Evolutionary conservation across 805 yeast species (phyloP), one percentile per base, ranked within the genome.

Genomic region (Scheffersomyces amazonensis): DNA sequence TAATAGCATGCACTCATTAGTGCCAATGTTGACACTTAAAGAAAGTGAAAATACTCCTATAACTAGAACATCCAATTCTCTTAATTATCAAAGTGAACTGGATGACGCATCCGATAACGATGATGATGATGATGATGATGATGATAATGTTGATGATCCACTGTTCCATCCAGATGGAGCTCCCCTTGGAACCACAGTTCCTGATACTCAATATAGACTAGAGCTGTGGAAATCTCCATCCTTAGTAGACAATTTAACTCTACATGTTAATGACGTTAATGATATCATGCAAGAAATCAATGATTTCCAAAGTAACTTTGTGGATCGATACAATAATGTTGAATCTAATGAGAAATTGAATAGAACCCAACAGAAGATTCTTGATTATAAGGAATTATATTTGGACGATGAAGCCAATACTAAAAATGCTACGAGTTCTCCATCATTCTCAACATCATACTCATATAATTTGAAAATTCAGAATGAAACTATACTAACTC

Each of bases 401-500:
- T n/a, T 23, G 2, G 28, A 20, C 17, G 42, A 20, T 33, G 39
- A 41, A 27, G 4, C 11, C 7, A 20, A 7, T 20, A 20, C 22
- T 20, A 7, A 6, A 6, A 20, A 20, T 20, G 25, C 19, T 32
- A 16, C 37, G 5, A 39, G 33, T 18, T 12, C 29, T 4, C 23
- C 38, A 16, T 22, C 31, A 19, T 6, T 12, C 18, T 23, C 22
- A 4, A 22, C 23, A 19, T 15, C 28, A 9, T 32, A 32, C 20
- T 40, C 49, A 11, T 55, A 59, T 40, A 45, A 50, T 18, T 50
- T 54, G 32, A 60, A 53, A 34, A 65, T 64, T 18, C 71, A 65
- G 39, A 58, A 67, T 44, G 72, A 68, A 41, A 57, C 61, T 2
- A 48, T 68, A 4, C 40, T 50, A 30, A 53, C 62, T 2, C 68